Conservation (phyloP, 192 early-diverging fungal species). For the Dissophora globulifera region DNA sequence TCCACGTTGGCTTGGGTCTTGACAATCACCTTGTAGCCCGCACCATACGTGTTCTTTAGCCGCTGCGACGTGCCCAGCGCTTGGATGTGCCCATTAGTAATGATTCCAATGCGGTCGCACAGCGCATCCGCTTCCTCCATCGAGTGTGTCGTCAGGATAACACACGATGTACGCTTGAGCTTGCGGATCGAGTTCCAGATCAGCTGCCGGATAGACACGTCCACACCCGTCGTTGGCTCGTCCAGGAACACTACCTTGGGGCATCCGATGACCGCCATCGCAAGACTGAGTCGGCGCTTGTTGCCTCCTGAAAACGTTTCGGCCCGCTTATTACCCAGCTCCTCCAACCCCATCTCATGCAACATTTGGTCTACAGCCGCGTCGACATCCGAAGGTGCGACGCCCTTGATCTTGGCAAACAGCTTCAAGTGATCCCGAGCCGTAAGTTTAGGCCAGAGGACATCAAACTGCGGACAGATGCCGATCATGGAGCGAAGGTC, state of each 20-base stretch:
- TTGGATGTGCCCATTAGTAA: conserved; percentile 59
- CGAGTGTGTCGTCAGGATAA: conserved; percentile 53
- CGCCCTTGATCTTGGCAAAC: conserved; percentile 56
- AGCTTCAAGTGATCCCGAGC: conserved; percentile 55
- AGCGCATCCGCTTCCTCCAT: conserved; percentile 61
- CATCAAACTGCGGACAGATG: conserved; percentile 57
- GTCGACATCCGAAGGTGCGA: conserved; percentile 27
- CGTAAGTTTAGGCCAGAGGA: conserved; percentile 50
- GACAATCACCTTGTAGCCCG: conserved; percentile 59
- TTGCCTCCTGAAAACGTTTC: conserved; percentile 73
- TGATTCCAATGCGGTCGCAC: conserved; percentile 60
- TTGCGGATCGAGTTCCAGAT: conserved; percentile 64
- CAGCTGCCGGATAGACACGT: conserved; percentile 61
- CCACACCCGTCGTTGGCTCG: conserved; percentile 85
- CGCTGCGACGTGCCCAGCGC: conserved; percentile 60
- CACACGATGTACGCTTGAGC: conserved; percentile 48
- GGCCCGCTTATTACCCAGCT: conserved; percentile 32
- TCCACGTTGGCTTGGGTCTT: conserved; percentile 12
- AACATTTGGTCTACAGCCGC: conserved; percentile 35
- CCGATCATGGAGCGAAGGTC: conserved; percentile 54
- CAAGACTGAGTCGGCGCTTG: conserved; percentile 70
- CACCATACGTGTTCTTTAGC: conserved; percentile 61
- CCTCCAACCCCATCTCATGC: conserved; percentile 45
- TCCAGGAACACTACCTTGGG: conserved; percentile 85
- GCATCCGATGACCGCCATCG: conserved; percentile 67